phyloP scores from a whole-genome alignment of 306 rosid species.

The Senna siamea region DNA sequence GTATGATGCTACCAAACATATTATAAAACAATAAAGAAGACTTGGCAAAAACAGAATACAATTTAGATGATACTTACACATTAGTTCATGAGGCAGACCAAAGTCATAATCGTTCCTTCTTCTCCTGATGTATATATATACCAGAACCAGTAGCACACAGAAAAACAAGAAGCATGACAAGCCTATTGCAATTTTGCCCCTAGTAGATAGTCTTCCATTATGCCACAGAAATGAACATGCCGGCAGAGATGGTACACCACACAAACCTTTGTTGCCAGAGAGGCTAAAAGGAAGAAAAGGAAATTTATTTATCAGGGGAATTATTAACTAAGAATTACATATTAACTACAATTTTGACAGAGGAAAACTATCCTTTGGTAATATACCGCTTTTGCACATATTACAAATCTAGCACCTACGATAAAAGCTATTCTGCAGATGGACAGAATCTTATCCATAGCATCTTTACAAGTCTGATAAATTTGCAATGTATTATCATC shows the following conservation, averaged over 20 bases:
- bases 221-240: slow-evolving; percentile 87
- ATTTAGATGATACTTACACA: slow-evolving; percentile 64
- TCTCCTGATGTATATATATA: slow-evolving; percentile 76
- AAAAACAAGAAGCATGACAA: slow-evolving; percentile 61
- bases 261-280: slow-evolving; percentile 79
- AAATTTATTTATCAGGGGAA: slow-evolving; percentile 15
- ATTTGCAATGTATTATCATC: slow-evolving; percentile 18
- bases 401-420: background rate
- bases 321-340: background rate
- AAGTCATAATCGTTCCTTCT: slow-evolving; percentile 86
- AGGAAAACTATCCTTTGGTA: background rate
- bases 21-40: background rate
- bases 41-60: slow-evolving; percentile 20
- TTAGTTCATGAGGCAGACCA: slow-evolving; percentile 85
- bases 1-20: background rate
- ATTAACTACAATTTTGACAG: slow-evolving; percentile 15
- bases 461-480: slow-evolving; percentile 22
- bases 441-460: background rate
- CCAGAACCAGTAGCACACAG: slow-evolving; percentile 58
- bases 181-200: slow-evolving; percentile 81
- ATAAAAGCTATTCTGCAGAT: slow-evolving; percentile 20
- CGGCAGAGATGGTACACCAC: slow-evolving; percentile 82
- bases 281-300: slow-evolving; percentile 57
- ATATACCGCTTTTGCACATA: background rate
- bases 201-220: slow-evolving; percentile 69